Evolutionary conservation across 768 basidiomycete genomes (phyloP).

Genomic region (Mycena kentingensis): DNA sequence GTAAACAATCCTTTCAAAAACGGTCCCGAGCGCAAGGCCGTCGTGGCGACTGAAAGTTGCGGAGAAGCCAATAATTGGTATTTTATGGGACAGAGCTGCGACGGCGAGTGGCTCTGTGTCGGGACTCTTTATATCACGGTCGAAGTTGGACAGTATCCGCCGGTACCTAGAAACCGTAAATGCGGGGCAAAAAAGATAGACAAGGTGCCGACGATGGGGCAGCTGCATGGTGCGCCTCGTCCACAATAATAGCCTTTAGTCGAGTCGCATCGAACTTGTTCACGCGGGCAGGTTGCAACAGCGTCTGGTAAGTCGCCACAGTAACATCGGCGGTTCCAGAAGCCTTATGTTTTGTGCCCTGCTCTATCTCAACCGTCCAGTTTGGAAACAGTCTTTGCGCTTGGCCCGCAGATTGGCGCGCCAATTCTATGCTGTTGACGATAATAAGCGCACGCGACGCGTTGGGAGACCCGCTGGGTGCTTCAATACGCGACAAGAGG

Average conservation of each 20-base stretch:
- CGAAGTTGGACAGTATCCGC: conserved; percentile 81
- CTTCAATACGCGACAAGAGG: conserved; percentile 64
- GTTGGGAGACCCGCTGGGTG: conserved; percentile 42
- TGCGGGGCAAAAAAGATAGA: neutral
- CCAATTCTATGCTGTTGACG: conserved; percentile 89
- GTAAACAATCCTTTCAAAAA: conserved; percentile 91
- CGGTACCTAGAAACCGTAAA: conserved; percentile 56
- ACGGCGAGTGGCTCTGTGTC: conserved; percentile 39
- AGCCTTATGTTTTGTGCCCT: conserved; percentile 73
- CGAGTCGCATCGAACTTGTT: conserved; percentile 70
- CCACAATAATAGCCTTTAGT: conserved; percentile 80
- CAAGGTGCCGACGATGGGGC: conserved; percentile 71
- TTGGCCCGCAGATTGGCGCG: conserved; percentile 79
- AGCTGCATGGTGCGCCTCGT: conserved; percentile 95
- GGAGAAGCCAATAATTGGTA: conserved; percentile 92
- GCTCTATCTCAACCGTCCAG: conserved; percentile 90
- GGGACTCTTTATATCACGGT: conserved; percentile 61
- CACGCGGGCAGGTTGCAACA: conserved; percentile 62
- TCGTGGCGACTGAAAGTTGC: conserved; percentile 95
- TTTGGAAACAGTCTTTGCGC: conserved; percentile 65
- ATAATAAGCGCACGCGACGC: conserved; percentile 74
- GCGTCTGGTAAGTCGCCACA: conserved; percentile 87
- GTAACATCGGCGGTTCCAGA: conserved; percentile 85
- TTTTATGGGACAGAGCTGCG: conserved; percentile 47
- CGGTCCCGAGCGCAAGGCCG: conserved; percentile 81